Base-by-base conservation (phyloP, 192 early-diverging fungal genomes). In the Gaertneriomyces sp. region DNA sequence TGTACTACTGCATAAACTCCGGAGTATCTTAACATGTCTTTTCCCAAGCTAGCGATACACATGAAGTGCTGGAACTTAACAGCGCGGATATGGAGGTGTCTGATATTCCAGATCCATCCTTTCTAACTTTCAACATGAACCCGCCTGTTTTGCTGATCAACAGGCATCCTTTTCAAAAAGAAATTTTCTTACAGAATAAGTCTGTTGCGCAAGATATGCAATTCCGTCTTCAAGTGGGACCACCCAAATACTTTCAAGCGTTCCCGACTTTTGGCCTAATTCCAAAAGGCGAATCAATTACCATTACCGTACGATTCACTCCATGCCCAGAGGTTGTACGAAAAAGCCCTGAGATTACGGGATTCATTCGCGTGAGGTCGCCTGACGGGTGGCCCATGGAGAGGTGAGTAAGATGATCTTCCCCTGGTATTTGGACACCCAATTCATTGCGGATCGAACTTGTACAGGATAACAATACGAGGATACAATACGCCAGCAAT, bases 401-500 rank as follows among this genome's bases (percentile, higher is more conserved):
- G 62, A 72, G 82, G 79, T 81, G 76, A 19, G 50, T 33, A 14
- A 5, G 2, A 8, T 16, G 11, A 9, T 45, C 10, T 59, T 17
- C 25, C 44, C 47, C 52, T 42, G 39, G 33, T 19, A 1, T 39
- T 3, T 56, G 38, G 54, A 16, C 16, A 8, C 54, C 38, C 8
- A 38, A 56, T 39, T 4, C 33, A 47, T 55, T 17, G 60, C 25
- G 25, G 25, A 33, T 33, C 25, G 14, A 59, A 16, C 39, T 42
- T 14, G 39, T 70, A n/a, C 58, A 81, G 79, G 66, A 53, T 80
- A 43, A 38, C 66, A 6, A 45, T 83, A 42, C 77, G 72, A 45
- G 81, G 61, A 20, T 75, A 70, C 64, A 81, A 81, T 56, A 53
- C 66, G 56, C 81, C 81, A 42, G 72, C 76, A 1, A 38, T 81